These are phyloP conservation scores for Colletotrichum tropicicola DNA, from an alignment of 2,329 filamentous ascomycete genomes.

Conservation along the genomic window DNA sequence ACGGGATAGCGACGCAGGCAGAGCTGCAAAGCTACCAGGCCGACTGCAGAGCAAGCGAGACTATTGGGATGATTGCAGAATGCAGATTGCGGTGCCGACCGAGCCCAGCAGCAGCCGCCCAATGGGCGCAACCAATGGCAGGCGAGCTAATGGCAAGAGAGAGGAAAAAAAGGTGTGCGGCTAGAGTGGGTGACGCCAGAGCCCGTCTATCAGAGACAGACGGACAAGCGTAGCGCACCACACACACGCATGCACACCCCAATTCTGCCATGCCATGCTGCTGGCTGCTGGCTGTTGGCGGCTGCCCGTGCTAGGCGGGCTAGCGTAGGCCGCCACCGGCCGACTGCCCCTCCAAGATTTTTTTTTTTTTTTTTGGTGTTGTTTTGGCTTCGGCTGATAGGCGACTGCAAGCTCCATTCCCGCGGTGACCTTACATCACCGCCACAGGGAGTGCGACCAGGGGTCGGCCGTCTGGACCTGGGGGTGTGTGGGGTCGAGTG, in stretches of 20 bases:
- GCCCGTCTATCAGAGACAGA: constrained; percentile 14
- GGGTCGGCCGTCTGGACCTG: constrained; percentile 14
- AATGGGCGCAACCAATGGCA: constrained; percentile 14
- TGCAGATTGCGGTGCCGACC: constrained; percentile 17
- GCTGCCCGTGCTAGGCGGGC: background rate
- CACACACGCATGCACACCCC: background rate
- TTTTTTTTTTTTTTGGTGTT: constrained; percentile 16
- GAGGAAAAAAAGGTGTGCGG: constrained; percentile 12
- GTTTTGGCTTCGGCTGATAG: constrained; percentile 29
- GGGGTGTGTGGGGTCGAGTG: constrained; percentile 28
- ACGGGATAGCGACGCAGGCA: too few species aligned
- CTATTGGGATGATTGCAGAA: constrained; percentile 27
- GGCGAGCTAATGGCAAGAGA: constrained; percentile 10
- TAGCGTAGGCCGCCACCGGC: constrained; percentile 25
- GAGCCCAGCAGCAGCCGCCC: background rate
- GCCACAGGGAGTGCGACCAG: constrained; percentile 26
- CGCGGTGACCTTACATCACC: constrained; percentile 31
- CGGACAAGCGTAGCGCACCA: constrained; percentile 4
- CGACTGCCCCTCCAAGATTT: constrained; percentile 25
- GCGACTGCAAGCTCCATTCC: constrained; percentile 29
- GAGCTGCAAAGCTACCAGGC: background rate
- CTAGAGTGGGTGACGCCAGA: constrained; percentile 15
- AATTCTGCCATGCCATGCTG: background rate
- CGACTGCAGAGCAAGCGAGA: constrained; percentile 5
- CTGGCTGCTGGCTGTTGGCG: background rate